A percentile compares a stretch with the other conserved stretches of the same genome.
phyloP scores from a whole-genome alignment of 805 yeast genomes.

The Kockiozyma suomiensis region DNA sequence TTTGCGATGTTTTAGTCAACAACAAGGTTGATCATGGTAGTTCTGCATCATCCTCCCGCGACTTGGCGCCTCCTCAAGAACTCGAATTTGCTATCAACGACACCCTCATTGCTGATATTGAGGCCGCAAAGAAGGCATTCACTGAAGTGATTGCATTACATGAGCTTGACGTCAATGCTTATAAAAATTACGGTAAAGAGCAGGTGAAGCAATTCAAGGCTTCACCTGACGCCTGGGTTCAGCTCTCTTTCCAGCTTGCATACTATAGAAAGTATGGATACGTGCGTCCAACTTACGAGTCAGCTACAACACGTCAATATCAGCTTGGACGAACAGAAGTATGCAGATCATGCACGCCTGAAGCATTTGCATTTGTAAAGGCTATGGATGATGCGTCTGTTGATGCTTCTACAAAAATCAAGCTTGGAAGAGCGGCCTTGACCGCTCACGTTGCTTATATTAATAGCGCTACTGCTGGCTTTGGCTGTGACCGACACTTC shows the following conservation, averaged over 20 bases:
- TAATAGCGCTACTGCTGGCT: slow-evolving; percentile 76
- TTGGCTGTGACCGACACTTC: slow-evolving; percentile 91
- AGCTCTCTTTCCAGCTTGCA: slow-evolving; percentile 88
- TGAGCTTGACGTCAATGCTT: slow-evolving; percentile 77
- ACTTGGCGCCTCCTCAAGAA: slow-evolving; percentile 43
- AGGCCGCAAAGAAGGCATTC: slow-evolving; percentile 60
- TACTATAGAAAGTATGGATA: slow-evolving; percentile 80
- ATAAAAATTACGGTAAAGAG: slow-evolving; percentile 82
- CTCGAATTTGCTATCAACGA: slow-evolving; percentile 59
- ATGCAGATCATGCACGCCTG: slow-evolving; percentile 78
- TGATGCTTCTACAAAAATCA: slow-evolving; percentile 58
- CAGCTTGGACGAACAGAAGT: slow-evolving; percentile 94
- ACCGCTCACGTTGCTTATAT: slow-evolving; percentile 74
- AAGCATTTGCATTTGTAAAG: slow-evolving; percentile 68
- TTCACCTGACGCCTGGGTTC: slow-evolving; percentile 93
- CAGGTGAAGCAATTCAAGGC: slow-evolving; percentile 79
- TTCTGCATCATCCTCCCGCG: slow-evolving; percentile 19
- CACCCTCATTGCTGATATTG: slow-evolving; percentile 54
- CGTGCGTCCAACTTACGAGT: slow-evolving; percentile 88
- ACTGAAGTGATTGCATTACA: slow-evolving; percentile 60
- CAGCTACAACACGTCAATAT: slow-evolving; percentile 90
- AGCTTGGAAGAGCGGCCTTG: slow-evolving; percentile 70
- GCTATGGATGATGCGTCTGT: slow-evolving; percentile 66
- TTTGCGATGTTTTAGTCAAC: slow-evolving; percentile 59
- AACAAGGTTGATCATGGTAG: slow-evolving; percentile 47